Evolutionary conservation across 2,329 filamentous ascomycete genomes (phyloP), one percentile per base, ranked within the genome.

Genomic region (Amauroascus verrucosus): DNA sequence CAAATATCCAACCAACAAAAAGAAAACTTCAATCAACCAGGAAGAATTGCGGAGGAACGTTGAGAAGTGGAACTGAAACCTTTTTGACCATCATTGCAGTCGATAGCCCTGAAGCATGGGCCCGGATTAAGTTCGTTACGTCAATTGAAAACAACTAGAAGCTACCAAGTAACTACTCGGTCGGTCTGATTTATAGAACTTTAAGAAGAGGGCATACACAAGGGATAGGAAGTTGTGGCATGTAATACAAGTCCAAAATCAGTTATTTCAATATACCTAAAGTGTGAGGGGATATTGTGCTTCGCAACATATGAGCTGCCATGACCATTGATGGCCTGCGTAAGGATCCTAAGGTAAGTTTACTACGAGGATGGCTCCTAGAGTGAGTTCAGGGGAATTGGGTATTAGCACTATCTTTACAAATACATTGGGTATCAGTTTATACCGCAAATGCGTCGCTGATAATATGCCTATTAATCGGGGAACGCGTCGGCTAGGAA

Each of bases 211-310:
- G 26, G 9, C 26, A 30, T 30, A 35, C 14, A 13, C 14, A 13
- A 13, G 5, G 14, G 6, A 9, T 16, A 18, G n/a, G 18, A 16
- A 38, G 35, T 14, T 4, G 4, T 16, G n/a, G 18, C 18, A 38
- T 38, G 13, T n/a, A 38, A 38, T 18, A 16, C 6, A 16, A 18
- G 6, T 18, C 14, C 35, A 16, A 18, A 6, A 38, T 16, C 18
- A 38, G 11, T n/a, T 38, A 38, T 38, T 9, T 16, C 8, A 4
- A n/a, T n/a, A n/a, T n/a, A n/a, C n/a, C n/a, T 95, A 74, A 97
- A 98, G 77, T 98, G 93, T 72, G 88, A 79, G 58, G 89, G 82
- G 58, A 98, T 72, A 60, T 86, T 83, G 76, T 88, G 82, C 74
- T 86, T 88, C 62, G 88, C 84, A 60, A 88, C 82, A 68, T 86